These are phyloP conservation scores for Exsudoporus frostii DNA, from an alignment of 768 basidiomycete genomes.

Conservation along the genomic window DNA sequence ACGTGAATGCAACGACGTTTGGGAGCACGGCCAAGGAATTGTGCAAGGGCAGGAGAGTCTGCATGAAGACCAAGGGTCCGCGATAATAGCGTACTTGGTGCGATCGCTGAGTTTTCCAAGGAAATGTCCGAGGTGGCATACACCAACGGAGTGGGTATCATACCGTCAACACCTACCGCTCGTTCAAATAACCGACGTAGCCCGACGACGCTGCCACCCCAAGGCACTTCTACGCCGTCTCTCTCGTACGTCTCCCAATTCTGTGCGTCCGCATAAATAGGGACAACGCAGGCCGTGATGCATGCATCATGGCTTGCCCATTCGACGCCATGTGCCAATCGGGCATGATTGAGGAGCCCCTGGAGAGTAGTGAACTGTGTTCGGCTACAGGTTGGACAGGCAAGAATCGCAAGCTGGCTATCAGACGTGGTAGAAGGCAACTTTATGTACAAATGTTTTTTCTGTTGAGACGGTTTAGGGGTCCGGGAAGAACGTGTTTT, in stretches of 20 bases:
- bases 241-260: constrained; percentile 37
- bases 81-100: constrained; percentile 39
- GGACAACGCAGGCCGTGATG: constrained; percentile 42
- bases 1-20: constrained; percentile 41
- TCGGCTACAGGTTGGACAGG: constrained; percentile 43
- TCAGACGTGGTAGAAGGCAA: constrained; percentile 27
- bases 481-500: constrained; percentile 29
- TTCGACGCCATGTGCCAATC: constrained; percentile 45
- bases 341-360: constrained; percentile 51
- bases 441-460: constrained; percentile 42
- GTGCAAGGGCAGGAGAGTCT: constrained; percentile 51
- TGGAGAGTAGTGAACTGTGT: constrained; percentile 50
- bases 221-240: constrained; percentile 35
- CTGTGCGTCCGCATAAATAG: constrained; percentile 32
- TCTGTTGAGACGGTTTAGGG: constrained; percentile 26
- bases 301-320: constrained; percentile 53
- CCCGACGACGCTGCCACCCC: constrained; percentile 40
- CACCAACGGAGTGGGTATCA: constrained; percentile 11
- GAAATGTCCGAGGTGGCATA: background rate
- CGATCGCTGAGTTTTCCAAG: constrained; percentile 5
- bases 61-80: constrained; percentile 48
- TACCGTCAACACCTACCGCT: constrained; percentile 41
- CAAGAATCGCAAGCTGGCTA: constrained; percentile 33
- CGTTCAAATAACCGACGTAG: constrained; percentile 47
- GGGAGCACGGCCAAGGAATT: constrained; percentile 44